A percentile compares a stretch with the other conserved stretches of the same genome.
Conservation (phyloP, 495 filamentous ascomycete species). For the Trichoderma gamsii region DNA sequence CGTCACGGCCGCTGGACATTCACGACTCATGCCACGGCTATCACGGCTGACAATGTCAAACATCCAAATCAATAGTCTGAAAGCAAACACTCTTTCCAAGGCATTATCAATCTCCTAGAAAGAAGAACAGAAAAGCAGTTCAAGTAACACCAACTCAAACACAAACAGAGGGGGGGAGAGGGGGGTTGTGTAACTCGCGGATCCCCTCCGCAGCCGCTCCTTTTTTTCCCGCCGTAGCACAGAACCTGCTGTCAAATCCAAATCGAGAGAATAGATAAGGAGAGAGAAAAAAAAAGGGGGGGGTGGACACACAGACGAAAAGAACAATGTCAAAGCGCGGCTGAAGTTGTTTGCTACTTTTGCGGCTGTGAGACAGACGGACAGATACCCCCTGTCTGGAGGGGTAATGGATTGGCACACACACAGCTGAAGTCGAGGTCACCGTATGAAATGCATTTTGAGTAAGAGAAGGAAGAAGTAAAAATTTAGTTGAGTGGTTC, state of each 20-base stretch:
- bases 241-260: not conserved
- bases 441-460: not conserved
- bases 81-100: not conserved
- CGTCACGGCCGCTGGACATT: too few species aligned
- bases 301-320: too few species aligned
- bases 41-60: too few species aligned
- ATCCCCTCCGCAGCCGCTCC: not conserved
- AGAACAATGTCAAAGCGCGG: not conserved
- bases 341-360: slow-evolving; percentile 3
- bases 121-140: not conserved
- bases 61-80: not conserved
- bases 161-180: not conserved
- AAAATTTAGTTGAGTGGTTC: not conserved
- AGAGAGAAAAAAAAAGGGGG: not conserved
- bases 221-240: not conserved
- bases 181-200: not conserved
- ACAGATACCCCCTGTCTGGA: not conserved
- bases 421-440: not conserved
- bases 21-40: too few species aligned
- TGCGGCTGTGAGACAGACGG: not conserved
- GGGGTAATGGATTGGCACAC: not conserved
- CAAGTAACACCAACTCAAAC: not conserved
- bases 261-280: not conserved
- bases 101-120: too few species aligned
- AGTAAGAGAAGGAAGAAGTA: not conserved